Conservation (phyloP, 2,329 filamentous ascomycete genomes). For the Colletotrichum chlorophyti region DNA sequence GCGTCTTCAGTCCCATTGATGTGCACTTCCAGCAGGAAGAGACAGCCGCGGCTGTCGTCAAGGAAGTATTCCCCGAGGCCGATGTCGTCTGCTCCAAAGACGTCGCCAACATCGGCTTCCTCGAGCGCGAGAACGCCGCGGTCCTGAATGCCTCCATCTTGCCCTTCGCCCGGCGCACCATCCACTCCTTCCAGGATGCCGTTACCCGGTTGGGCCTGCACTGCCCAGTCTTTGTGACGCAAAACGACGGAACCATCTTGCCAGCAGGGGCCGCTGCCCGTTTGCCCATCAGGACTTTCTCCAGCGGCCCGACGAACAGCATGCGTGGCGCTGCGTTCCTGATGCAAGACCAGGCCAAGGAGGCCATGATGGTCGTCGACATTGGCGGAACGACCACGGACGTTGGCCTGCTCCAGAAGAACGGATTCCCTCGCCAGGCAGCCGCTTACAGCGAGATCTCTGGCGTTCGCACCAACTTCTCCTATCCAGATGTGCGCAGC, state of each 20-base stretch:
- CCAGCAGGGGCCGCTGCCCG: conserved; percentile 58
- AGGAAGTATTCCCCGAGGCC: conserved; percentile 42
- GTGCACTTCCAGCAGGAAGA: conserved; percentile 61
- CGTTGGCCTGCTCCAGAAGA: conserved; percentile 65
- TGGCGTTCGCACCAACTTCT: conserved; percentile 68
- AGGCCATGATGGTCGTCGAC: conserved; percentile 66
- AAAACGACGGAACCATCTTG: conserved; percentile 69
- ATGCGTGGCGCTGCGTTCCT: conserved; percentile 70
- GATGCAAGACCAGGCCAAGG: conserved; percentile 41
- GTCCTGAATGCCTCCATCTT: conserved; percentile 69
- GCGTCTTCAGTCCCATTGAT: conserved; percentile 58
- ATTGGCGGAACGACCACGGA: conserved; percentile 73
- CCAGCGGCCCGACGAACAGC: conserved; percentile 67
- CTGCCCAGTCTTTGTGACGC: conserved; percentile 65
- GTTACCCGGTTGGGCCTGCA: conserved; percentile 54
- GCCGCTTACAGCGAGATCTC: conserved; percentile 68
- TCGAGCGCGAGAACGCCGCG: conserved; percentile 69
- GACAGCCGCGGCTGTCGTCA: conserved; percentile 56
- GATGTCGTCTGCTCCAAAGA: conserved; percentile 58
- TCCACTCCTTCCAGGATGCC: conserved; percentile 60
- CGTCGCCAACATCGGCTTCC: conserved; percentile 60
- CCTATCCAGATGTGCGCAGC: conserved; percentile 63
- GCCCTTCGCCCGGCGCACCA: conserved; percentile 61
- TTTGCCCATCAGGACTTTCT: conserved; percentile 49
- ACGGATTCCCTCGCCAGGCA: conserved; percentile 68